phyloP scores from a whole-genome alignment of 2,329 filamentous ascomycete species.

The Exophiala viscosa region DNA sequence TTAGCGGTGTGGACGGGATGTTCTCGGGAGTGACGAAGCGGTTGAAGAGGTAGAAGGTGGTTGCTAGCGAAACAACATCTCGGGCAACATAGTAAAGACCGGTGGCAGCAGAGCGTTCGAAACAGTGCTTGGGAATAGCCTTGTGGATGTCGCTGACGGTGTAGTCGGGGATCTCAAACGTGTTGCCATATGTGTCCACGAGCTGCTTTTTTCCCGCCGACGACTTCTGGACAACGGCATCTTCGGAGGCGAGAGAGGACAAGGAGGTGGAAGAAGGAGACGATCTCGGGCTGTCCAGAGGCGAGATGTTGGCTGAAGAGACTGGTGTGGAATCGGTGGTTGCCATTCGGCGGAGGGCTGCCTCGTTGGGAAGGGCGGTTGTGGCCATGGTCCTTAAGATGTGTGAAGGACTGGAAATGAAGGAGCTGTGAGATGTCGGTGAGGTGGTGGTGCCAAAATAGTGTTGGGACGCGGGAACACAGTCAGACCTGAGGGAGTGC shows the following conservation, averaged over 20 bases:
- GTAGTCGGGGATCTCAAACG: constrained; percentile 89
- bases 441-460: not conserved
- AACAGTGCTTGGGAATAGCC: constrained; percentile 97
- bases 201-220: constrained; percentile 47
- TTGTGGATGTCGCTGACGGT: constrained; percentile 97
- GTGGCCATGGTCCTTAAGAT: constrained; percentile 44
- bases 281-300: constrained; percentile 56
- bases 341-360: constrained; percentile 51
- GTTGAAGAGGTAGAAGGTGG: constrained; percentile 84
- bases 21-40: constrained; percentile 82
- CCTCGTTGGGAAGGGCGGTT: constrained; percentile 45
- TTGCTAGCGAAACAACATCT: constrained; percentile 67
- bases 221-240: constrained; percentile 46
- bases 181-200: constrained; percentile 88
- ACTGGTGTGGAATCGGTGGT: constrained; percentile 54
- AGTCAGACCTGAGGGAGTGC: not conserved
- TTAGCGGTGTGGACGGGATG: constrained; percentile 65
- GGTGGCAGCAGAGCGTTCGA: constrained; percentile 72
- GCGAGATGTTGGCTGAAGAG: constrained; percentile 54
- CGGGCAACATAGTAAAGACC: constrained; percentile 80
- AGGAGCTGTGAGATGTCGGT: not conserved
- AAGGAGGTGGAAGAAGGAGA: constrained; percentile 84
- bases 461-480: not conserved
- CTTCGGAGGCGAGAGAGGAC: constrained; percentile 76
- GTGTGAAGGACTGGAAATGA: not conserved